Evolutionary conservation across 352 stramenopile species (phyloP).

Genomic region (Elongisporangium undulatum): DNA sequence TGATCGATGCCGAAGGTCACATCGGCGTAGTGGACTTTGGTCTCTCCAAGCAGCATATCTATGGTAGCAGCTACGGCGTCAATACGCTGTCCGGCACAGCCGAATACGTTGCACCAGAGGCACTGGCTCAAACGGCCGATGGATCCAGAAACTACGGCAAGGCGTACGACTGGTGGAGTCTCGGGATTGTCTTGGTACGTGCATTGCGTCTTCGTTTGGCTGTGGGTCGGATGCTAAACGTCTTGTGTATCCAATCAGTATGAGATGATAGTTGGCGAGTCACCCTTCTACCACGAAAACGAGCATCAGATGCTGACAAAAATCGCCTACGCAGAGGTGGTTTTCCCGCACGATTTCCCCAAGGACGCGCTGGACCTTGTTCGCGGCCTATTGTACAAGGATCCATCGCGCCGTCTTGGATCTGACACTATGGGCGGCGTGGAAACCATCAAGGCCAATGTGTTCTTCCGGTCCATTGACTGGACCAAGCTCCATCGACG

Average conservation of each 20-base stretch:
- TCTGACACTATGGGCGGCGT: conserved; percentile 63
- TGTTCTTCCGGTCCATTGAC: conserved; percentile 72
- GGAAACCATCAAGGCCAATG: conserved; percentile 63
- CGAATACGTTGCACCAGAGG: conserved; percentile 85
- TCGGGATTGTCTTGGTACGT: conserved; percentile 83
- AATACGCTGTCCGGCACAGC: conserved; percentile 85
- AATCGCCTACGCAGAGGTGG: conserved; percentile 73
- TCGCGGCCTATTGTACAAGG: conserved; percentile 65
- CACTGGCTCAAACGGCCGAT: conserved; percentile 74
- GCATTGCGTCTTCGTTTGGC: conserved; percentile 3
- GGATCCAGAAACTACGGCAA: conserved; percentile 85
- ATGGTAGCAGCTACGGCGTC: conserved; percentile 79
- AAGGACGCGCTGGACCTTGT: conserved; percentile 73
- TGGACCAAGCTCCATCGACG: conserved; percentile 68
- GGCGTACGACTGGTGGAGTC: conserved; percentile 88
- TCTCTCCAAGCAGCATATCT: conserved; percentile 87
- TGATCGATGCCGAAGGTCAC: conserved; percentile 86
- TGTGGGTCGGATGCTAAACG: conserved; percentile 6
- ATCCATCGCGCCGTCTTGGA: conserved; percentile 62
- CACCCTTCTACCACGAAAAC: conserved; percentile 87
- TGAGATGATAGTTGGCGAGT: conserved; percentile 85
- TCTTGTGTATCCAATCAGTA: conserved; percentile 45
- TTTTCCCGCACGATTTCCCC: conserved; percentile 77
- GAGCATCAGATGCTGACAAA: conserved; percentile 86
- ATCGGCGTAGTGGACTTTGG: conserved; percentile 89